phyloP scores from a whole-genome alignment of 2,329 filamentous ascomycete species.

The Claviceps maximensis region DNA sequence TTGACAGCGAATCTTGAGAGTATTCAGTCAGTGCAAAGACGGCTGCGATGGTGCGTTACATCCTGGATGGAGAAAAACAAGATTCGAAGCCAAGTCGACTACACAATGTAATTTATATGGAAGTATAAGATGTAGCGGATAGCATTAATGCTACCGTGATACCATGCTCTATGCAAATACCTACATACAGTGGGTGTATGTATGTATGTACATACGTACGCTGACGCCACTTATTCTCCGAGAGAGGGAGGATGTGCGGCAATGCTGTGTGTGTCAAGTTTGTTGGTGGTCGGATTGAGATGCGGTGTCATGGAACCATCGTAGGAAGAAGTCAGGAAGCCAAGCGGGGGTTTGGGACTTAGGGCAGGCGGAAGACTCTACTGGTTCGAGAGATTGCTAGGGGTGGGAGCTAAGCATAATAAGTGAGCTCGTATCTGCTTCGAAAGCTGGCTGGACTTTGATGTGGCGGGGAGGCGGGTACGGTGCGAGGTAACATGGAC shows the following conservation, averaged over 20 bases:
- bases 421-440: background rate
- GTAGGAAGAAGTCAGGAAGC: background rate
- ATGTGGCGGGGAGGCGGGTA: background rate
- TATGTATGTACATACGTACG: background rate
- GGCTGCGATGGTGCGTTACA: conserved; percentile 1
- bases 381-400: background rate
- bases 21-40: background rate
- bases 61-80: conserved; percentile 1
- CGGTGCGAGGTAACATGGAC: no score
- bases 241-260: background rate
- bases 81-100: background rate
- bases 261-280: background rate
- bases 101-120: background rate
- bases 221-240: background rate
- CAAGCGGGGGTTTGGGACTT: background rate
- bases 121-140: no score
- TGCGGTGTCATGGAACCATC: background rate
- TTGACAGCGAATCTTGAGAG: background rate
- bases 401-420: background rate
- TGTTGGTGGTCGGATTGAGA: background rate
- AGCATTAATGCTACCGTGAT: no score
- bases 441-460: background rate
- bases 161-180: no score
- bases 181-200: no score
- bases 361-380: background rate